These are phyloP conservation scores for Capsicum rhomboideum DNA, from an alignment of 257 asterid genomes.

Conservation along the genomic window DNA sequence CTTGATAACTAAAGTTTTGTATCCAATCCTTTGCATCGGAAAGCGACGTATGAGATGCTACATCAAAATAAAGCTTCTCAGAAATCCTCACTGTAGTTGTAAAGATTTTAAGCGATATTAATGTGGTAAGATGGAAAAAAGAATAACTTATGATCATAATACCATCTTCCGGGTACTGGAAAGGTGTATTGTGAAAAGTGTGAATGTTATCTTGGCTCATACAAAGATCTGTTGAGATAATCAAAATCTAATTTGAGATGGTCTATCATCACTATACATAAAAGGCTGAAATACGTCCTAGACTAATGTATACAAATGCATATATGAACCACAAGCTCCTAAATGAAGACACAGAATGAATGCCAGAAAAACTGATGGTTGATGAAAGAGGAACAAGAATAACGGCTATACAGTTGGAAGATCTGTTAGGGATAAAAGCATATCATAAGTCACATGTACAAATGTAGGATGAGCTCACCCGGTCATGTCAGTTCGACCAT, in stretches of 20 bases:
- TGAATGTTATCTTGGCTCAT: background rate
- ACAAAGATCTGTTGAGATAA: background rate
- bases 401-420: background rate
- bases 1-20: background rate
- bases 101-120: background rate
- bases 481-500: constrained; percentile 71
- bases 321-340: background rate
- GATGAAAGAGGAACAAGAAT: background rate
- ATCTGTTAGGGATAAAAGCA: background rate
- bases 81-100: background rate
- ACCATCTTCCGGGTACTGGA: background rate
- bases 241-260: background rate
- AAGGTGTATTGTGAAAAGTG: background rate
- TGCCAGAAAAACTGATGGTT: background rate
- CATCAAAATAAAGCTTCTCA: background rate
- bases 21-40: background rate
- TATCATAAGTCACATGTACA: background rate
- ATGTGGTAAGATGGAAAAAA: background rate
- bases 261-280: background rate
- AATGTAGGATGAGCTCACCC: constrained; percentile 46
- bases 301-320: background rate
- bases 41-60: background rate
- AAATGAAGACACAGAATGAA: background rate
- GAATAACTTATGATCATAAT: background rate
- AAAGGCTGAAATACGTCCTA: background rate